A percentile compares a stretch with the other conserved stretches of the same genome.
These are phyloP conservation scores for Mesembryanthemum crystallinum DNA, from an alignment of 148 eudicot genomes.

Conservation along the genomic window DNA sequence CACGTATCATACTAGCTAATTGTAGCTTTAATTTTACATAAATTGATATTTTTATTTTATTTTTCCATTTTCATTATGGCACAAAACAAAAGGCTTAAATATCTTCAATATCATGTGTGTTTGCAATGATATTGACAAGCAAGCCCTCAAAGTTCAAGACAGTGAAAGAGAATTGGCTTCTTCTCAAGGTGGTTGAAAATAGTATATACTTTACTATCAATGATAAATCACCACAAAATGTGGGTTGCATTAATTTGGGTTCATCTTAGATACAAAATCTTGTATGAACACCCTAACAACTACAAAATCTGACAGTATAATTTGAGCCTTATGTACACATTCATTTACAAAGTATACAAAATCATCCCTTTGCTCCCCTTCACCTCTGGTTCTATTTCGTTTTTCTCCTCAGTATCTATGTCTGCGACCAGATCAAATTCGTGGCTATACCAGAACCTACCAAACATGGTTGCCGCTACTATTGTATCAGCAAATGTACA, in stretches of 20 bases:
- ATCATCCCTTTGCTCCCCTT: background rate
- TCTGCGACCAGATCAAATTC: constrained; percentile 7
- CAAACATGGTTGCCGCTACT: background rate
- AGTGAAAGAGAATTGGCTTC: no score
- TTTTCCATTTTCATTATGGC: background rate
- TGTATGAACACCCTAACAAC: constrained; percentile 19
- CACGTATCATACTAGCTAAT: background rate
- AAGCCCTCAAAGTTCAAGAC: no score
- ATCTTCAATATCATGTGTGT: background rate
- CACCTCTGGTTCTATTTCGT: background rate
- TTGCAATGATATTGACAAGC: background rate
- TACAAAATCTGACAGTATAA: constrained; percentile 26
- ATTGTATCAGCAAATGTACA: background rate
- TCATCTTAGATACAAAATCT: constrained; percentile 13
- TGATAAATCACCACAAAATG: background rate
- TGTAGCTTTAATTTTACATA: background rate
- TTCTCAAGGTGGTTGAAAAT: no score
- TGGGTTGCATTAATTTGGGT: constrained; percentile 18
- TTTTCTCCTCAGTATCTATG: background rate
- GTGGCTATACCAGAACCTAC: constrained; percentile 14
- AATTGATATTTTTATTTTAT: no score
- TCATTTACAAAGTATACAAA: constrained; percentile 19
- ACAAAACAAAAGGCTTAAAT: background rate
- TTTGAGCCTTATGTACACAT: constrained; percentile 21
- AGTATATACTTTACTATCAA: no score